These are phyloP conservation scores for Zygnema circumcarinatum DNA, from an alignment of 139 green algal genomes.

Conservation along the genomic window DNA sequence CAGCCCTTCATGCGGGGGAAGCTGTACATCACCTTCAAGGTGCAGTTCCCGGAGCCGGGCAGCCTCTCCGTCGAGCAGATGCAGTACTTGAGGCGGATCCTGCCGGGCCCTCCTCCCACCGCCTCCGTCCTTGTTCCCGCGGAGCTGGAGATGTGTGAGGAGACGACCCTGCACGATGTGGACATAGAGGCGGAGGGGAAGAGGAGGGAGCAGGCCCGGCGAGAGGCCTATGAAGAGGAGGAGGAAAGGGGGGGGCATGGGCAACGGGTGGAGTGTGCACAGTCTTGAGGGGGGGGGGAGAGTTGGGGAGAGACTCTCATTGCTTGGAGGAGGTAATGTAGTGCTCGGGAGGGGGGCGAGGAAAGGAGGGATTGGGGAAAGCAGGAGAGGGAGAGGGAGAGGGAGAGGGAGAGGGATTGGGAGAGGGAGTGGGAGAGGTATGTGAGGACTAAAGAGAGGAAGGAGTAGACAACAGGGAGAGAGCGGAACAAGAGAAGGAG, in stretches of 20 bases:
- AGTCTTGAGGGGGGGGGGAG: conserved; percentile 76
- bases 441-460: neutral
- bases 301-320: neutral
- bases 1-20: conserved; percentile 80
- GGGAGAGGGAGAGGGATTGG: neutral
- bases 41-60: conserved; percentile 81
- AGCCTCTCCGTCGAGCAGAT: conserved; percentile 37
- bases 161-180: conserved; percentile 71
- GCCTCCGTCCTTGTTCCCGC: conserved; percentile 15
- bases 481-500: neutral
- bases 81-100: conserved; percentile 49
- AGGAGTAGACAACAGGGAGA: neutral
- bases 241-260: conserved; percentile 66
- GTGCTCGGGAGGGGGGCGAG: neutral
- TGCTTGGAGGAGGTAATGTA: neutral
- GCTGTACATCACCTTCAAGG: conserved; percentile 65
- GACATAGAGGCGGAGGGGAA: conserved; percentile 92
- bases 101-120: conserved; percentile 50
- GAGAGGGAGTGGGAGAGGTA: neutral
- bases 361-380: neutral
- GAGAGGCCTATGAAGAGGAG: conserved; percentile 86
- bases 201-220: conserved; percentile 68
- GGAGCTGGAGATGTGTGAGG: conserved; percentile 81
- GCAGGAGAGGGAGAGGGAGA: neutral
- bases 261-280: conserved; percentile 90